A percentile compares a stretch with the other conserved stretches of the same genome.
Conservation (phyloP, 495 filamentous ascomycete genomes). For the Penicillium herquei region DNA sequence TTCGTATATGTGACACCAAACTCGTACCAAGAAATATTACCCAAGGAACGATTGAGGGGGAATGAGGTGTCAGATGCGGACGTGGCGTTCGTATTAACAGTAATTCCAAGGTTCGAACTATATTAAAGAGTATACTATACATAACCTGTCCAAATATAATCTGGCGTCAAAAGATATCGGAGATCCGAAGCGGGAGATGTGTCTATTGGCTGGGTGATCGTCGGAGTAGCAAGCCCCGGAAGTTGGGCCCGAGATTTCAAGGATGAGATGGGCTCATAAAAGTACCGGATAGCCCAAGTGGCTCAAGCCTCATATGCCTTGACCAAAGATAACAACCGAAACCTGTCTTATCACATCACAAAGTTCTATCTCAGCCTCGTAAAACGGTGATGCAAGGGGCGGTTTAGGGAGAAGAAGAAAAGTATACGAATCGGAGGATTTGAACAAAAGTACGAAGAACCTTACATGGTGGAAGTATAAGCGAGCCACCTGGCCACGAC, state of each 20-base stretch:
- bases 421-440: background rate
- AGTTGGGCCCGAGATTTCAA: background rate
- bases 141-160: too few species aligned
- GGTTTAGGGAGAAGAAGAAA: background rate
- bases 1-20: background rate
- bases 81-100: constrained; percentile 1
- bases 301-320: background rate
- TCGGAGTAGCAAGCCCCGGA: background rate
- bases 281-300: background rate
- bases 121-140: background rate
- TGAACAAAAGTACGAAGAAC: background rate
- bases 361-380: background rate
- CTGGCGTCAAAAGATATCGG: background rate
- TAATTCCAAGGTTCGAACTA: background rate
- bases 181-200: background rate
- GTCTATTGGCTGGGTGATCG: background rate
- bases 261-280: background rate
- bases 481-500: too few species aligned
- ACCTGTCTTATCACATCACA: constrained; percentile 2
- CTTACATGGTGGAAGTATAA: too few species aligned
- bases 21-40: too few species aligned
- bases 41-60: too few species aligned
- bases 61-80: background rate
- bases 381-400: background rate
- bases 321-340: background rate